Conservation (phyloP, 169 alveolate species). For the Cryptosporidium xiaoi region DNA sequence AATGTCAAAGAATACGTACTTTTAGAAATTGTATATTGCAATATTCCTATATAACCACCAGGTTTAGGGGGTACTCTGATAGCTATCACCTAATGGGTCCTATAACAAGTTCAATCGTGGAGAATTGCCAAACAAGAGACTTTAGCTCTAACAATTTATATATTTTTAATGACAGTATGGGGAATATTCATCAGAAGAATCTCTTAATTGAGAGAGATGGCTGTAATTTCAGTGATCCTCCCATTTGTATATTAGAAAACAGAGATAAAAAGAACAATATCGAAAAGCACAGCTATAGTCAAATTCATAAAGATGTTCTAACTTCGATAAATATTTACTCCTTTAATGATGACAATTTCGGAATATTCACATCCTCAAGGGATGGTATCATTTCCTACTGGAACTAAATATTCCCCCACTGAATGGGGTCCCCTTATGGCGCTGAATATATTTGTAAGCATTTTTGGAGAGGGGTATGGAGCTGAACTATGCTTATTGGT, state of each 20-base stretch:
- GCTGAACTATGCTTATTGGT: neutral
- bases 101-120: neutral
- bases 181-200: slow-evolving; percentile 35
- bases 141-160: neutral
- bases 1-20: slow-evolving; percentile 16
- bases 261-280: neutral
- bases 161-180: slow-evolving; percentile 37
- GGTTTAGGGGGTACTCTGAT: neutral
- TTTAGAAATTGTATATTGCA: slow-evolving; percentile 36
- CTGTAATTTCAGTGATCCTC: neutral
- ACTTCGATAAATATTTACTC: slow-evolving; percentile 32
- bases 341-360: slow-evolving; percentile 9
- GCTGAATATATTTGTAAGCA: neutral
- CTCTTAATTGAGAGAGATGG: neutral
- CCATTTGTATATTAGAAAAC: slow-evolving; percentile 15
- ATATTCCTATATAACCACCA: neutral
- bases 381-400: slow-evolving; percentile 70
- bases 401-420: slow-evolving; percentile 19
- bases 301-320: slow-evolving; percentile 32
- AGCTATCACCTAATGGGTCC: slow-evolving; percentile 38
- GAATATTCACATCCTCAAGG: slow-evolving; percentile 55
- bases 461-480: neutral
- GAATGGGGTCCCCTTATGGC: neutral
- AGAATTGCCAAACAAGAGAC: no score
- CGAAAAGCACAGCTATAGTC: neutral